These are phyloP conservation scores for Xylariomycetidae sp. DNA, from an alignment of 2,329 filamentous ascomycete genomes.

Conservation along the genomic window DNA sequence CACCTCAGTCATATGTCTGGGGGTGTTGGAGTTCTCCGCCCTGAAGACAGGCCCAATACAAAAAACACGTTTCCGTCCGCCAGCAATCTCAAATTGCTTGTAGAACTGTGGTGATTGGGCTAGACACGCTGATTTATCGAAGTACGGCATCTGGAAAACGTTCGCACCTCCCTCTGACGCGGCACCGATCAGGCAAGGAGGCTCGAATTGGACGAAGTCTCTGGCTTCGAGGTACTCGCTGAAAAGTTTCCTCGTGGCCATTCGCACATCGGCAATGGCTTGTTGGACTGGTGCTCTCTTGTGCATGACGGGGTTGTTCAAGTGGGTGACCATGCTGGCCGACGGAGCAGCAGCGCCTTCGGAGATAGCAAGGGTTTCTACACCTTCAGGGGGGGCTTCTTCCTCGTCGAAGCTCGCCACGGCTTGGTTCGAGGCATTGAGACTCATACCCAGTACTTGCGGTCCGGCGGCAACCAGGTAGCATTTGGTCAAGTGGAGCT, in stretches of 20 bases:
- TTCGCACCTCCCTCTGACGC: conserved; percentile 90
- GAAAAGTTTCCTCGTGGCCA: conserved; percentile 66
- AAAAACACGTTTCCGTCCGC: conserved; percentile 72
- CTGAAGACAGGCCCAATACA: conserved; percentile 78
- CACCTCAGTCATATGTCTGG: conserved; percentile 76
- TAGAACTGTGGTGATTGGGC: conserved; percentile 82
- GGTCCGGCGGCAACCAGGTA: conserved; percentile 68
- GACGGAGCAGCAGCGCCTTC: conserved; percentile 49
- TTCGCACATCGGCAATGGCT: conserved; percentile 57
- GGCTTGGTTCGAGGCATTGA: conserved; percentile 50
- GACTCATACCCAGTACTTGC: conserved; percentile 51
- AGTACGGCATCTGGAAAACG: conserved; percentile 88
- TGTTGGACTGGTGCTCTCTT: conserved; percentile 88
- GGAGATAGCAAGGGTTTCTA: conserved; percentile 36
- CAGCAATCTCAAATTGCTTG: conserved; percentile 82
- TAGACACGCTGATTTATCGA: conserved; percentile 74
- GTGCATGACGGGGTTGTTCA: conserved; percentile 91
- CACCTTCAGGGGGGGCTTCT: conserved; percentile 32
- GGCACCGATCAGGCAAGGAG: conserved; percentile 82
- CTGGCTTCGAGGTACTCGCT: conserved; percentile 70
- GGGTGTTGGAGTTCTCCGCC: conserved; percentile 82
- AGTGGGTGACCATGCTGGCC: conserved; percentile 76
- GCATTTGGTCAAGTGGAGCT: conserved; percentile 84
- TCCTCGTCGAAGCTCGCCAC: conserved; percentile 58
- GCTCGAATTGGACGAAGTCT: conserved; percentile 79